Percentiles rank a stretch among this genome's conserved stretches.
Conservation (phyloP, 2,329 filamentous ascomycete species). For the Beauveria rudraprayagi region DNA sequence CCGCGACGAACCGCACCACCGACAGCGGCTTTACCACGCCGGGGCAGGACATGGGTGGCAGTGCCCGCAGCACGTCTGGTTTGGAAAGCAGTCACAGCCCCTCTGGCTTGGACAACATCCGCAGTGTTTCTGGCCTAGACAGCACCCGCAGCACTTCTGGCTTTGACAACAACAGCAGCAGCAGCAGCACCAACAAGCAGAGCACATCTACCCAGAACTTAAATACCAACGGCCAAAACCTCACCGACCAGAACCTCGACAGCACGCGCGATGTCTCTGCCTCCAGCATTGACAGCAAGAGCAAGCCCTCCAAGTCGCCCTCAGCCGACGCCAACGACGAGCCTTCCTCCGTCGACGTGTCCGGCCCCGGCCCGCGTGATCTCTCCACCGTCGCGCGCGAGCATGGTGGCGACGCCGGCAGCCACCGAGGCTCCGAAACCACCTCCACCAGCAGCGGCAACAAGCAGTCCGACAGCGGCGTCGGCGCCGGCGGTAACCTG, state of each 20-base stretch:
- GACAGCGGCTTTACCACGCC: conserved; percentile 3
- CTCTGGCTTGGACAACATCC: background rate
- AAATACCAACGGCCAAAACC: background rate
- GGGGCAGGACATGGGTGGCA: background rate
- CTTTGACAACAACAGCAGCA: background rate
- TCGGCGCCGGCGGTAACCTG: conserved; percentile 17
- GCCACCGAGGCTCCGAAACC: background rate
- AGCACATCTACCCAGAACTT: background rate
- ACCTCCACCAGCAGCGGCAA: background rate
- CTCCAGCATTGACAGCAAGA: background rate
- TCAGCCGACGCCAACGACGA: conserved; percentile 23
- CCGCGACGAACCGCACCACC: conserved; percentile 4
- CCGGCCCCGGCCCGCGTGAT: conserved; percentile 36
- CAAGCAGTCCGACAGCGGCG: conserved; percentile 14
- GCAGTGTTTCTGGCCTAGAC: background rate
- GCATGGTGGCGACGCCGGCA: conserved; percentile 26
- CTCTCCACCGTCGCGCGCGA: conserved; percentile 29
- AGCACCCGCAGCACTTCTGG: background rate
- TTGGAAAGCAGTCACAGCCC: background rate
- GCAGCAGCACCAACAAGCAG: too few species aligned
- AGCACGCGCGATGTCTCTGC: background rate
- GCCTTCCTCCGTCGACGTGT: conserved; percentile 24
- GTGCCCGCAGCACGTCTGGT: background rate
- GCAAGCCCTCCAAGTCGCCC: conserved; percentile 1
- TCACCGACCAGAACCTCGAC: background rate